A percentile compares a stretch with the other conserved stretches of the same genome.
These are phyloP conservation scores for Lachnellula subtilissima DNA, from an alignment of 2,329 filamentous ascomycete species.

Conservation along the genomic window DNA sequence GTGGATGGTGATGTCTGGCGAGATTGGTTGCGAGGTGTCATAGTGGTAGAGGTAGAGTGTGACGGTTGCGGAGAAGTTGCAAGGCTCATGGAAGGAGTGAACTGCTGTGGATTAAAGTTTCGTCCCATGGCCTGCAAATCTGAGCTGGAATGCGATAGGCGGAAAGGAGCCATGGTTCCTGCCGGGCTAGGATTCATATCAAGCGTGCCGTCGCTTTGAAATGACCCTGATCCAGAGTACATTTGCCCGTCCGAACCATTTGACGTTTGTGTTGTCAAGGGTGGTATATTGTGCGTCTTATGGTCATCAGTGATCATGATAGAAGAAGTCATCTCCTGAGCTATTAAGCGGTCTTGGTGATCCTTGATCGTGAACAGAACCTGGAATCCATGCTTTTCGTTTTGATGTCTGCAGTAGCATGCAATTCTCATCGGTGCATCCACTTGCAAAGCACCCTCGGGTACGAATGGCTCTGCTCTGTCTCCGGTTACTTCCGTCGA, in stretches of 20 bases:
- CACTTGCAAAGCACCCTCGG: slow-evolving; percentile 65
- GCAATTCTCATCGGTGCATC: slow-evolving; percentile 92
- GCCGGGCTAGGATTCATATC: slow-evolving; percentile 22
- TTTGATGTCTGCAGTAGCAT: slow-evolving; percentile 93
- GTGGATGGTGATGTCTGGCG: slow-evolving; percentile 68
- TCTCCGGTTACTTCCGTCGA: slow-evolving; percentile 42
- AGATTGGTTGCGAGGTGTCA: slow-evolving; percentile 60
- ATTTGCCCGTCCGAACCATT: slow-evolving; percentile 30
- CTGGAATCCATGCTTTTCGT: slow-evolving; percentile 85
- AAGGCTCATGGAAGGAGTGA: slow-evolving; percentile 22
- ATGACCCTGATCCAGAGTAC: slow-evolving; percentile 40
- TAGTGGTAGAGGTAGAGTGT: slow-evolving; percentile 38
- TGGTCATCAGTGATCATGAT: slow-evolving; percentile 99
- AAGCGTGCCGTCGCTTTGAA: slow-evolving; percentile 29
- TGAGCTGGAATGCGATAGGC: slow-evolving; percentile 55
- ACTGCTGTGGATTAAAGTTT: slow-evolving; percentile 35
- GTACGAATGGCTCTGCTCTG: slow-evolving; percentile 42
- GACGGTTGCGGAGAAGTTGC: slow-evolving; percentile 34
- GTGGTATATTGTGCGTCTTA: slow-evolving; percentile 66
- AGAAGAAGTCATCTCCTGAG: slow-evolving; percentile 78
- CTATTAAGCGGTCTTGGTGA: slow-evolving; percentile 66
- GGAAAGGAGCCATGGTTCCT: slow-evolving; percentile 42
- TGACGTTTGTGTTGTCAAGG: slow-evolving; percentile 29
- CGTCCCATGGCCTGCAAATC: slow-evolving; percentile 58
- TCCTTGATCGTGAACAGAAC: slow-evolving; percentile 96